Percentiles rank a stretch among this genome's conserved stretches.
Evolutionary conservation across 1,284 basidiomycete species (phyloP).

Genomic region (Leucoagaricus sp.): DNA sequence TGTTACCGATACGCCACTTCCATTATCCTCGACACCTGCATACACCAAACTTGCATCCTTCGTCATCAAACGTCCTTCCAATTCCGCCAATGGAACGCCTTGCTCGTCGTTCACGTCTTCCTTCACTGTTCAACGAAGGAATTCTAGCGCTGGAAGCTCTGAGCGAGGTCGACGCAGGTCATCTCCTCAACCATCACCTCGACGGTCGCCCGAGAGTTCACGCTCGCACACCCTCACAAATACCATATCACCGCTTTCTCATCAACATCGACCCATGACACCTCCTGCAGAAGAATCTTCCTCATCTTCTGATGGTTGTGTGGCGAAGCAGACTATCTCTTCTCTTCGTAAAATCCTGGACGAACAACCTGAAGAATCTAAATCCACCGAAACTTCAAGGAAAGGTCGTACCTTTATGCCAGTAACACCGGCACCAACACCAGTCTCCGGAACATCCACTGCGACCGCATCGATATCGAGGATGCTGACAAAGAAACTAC

Average conservation of each 20-base stretch:
- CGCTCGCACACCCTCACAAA: not conserved
- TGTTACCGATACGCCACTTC: slow-evolving; percentile 35
- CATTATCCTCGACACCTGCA: slow-evolving; percentile 49
- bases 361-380: slow-evolving; percentile 45
- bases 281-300: slow-evolving; percentile 61
- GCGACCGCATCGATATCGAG: slow-evolving; percentile 75
- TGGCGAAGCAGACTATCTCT: slow-evolving; percentile 57
- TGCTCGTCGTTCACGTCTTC: slow-evolving; percentile 28
- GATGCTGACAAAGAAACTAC: slow-evolving; percentile 68
- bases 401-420: slow-evolving; percentile 34
- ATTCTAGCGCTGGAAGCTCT: slow-evolving; percentile 28
- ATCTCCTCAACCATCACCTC: slow-evolving; percentile 1
- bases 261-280: slow-evolving; percentile 43
- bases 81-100: slow-evolving; percentile 17
- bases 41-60: slow-evolving; percentile 60
- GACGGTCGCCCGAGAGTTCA: not conserved
- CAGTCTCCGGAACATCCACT: slow-evolving; percentile 59
- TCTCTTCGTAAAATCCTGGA: slow-evolving; percentile 71
- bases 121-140: slow-evolving; percentile 25
- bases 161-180: slow-evolving; percentile 21
- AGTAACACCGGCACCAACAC: slow-evolving; percentile 49
- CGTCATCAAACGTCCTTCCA: slow-evolving; percentile 35
- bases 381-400: slow-evolving; percentile 5
- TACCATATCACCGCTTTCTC: not conserved
- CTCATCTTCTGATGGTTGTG: slow-evolving; percentile 45